These are phyloP conservation scores for Avena insularis DNA, from an alignment of 176 grass and related monocot species.

Conservation along the genomic window DNA sequence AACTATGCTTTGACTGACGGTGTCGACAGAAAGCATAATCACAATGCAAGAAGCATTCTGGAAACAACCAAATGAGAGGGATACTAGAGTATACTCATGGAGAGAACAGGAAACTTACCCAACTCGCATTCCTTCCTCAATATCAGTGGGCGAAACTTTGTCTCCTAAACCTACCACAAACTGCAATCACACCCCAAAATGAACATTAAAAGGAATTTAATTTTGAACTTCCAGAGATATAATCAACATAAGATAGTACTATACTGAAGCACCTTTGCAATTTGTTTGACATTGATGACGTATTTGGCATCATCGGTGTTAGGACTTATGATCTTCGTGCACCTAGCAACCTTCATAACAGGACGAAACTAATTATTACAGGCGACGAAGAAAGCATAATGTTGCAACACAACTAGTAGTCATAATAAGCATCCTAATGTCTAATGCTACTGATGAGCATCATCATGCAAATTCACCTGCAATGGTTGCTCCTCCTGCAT, in stretches of 20 bases:
- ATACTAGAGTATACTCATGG: not conserved
- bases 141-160: constrained; percentile 95
- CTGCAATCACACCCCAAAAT: constrained; percentile 49
- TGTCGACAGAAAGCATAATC: not conserved
- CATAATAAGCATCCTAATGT: not conserved
- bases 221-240: not conserved
- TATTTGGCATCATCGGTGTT: constrained; percentile 97
- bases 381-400: not conserved
- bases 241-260: not conserved
- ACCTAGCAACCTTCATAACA: constrained; percentile 78
- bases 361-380: not conserved
- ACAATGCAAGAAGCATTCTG: not conserved
- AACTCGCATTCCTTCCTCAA: constrained; percentile 95
- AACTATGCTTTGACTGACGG: not conserved
- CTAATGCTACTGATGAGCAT: not conserved
- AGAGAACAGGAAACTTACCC: constrained; percentile 57
- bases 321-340: constrained; percentile 96
- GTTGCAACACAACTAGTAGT: not conserved
- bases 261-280: constrained; percentile 71
- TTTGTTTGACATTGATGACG: constrained; percentile 99
- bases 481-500: constrained; percentile 94
- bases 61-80: not conserved
- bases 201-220: constrained; percentile 16
- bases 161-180: constrained; percentile 94
- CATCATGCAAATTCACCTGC: constrained; percentile 54